Base-by-base conservation (phyloP, 2,329 filamentous ascomycete species). In the Aspergillus puulaauensis region DNA sequence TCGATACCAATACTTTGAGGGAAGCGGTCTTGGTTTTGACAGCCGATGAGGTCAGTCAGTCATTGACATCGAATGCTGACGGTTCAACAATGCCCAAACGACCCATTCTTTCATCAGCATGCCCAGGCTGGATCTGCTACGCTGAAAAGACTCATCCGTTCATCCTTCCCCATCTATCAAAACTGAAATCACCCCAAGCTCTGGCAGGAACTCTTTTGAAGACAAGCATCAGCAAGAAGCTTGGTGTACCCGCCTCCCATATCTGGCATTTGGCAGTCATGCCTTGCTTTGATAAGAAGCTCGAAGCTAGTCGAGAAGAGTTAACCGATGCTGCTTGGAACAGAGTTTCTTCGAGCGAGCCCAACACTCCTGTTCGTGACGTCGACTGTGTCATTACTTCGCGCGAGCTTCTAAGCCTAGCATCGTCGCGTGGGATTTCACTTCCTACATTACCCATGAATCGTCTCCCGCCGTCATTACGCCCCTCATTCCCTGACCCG, bases 211-310 rank as follows among this genome's bases (percentile, higher is more conserved):
- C 92, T 0, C 82, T 98, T 43, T 74, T 99, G 55, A 99, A 99
- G 76, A 93, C 91, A 0, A 85, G 90, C 0, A 78, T 99, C 37
- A 91, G 89, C 73, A 86, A 85, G 64, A 83, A 80, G 52, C 82
- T 93, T 61, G 85, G 85, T 35, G 86, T 97, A 49, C 75, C 88
- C 1, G 89, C 92, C 0, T 86, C 88, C 61, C 86, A 87, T 65
- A 92, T 99, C 71, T 99, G 93, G 91, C 93, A 98, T 74, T 76
- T 98, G 53, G 91, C 93, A 12, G 83, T 99, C 46, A 99, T 99
- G 95, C 95, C 95, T 19, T 99, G 95, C 74, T 98, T 99, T 73
- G 95, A 99, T 75, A 99, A 99, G 80, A 99, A 99, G 75, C 83
- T 99, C 27, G 95, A 99, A 77, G 95, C 95, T 6, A 96, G 92